phyloP scores from a whole-genome alignment of 169 alveolate genomes.

The Plasmodium cynomolgi region DNA sequence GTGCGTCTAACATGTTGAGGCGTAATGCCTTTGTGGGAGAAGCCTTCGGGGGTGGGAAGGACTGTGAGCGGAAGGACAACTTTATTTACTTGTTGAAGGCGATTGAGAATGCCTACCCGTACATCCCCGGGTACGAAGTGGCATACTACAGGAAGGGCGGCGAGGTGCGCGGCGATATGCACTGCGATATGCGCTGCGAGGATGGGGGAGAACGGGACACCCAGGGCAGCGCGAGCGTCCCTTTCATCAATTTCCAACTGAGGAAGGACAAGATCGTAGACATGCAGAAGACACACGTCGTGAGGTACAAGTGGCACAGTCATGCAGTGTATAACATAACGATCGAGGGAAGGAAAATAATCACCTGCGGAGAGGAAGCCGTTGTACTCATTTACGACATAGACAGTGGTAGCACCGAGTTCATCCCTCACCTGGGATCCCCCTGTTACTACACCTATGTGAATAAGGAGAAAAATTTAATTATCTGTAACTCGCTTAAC shows the following conservation, averaged over 20 bases:
- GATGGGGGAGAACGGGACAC: not conserved
- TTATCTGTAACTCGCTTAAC: conserved; percentile 30
- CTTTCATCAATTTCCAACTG: conserved; percentile 4
- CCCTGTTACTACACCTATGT: conserved; percentile 52
- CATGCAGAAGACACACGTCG: not conserved
- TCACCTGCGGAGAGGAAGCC: conserved; percentile 55
- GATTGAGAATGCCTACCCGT: not conserved
- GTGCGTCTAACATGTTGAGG: not conserved
- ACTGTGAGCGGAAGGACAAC: not conserved
- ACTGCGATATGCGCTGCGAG: not conserved
- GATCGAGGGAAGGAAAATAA: conserved; percentile 10
- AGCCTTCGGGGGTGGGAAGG: not conserved
- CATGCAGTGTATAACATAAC: conserved; percentile 42
- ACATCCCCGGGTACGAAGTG: not conserved
- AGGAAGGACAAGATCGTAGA: not conserved
- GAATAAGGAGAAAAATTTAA: conserved; percentile 19
- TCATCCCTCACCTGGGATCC: conserved; percentile 42
- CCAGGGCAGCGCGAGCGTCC: not conserved
- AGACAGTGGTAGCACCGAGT: conserved; percentile 1
- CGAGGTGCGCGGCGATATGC: not conserved
- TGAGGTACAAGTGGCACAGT: conserved; percentile 56
- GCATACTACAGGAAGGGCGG: not conserved
- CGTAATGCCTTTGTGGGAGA: not conserved
- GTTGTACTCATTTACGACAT: conserved; percentile 36
- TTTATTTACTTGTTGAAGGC: not conserved